phyloP scores from a whole-genome alignment of 345 rosid genomes.

The Acer negundo region DNA sequence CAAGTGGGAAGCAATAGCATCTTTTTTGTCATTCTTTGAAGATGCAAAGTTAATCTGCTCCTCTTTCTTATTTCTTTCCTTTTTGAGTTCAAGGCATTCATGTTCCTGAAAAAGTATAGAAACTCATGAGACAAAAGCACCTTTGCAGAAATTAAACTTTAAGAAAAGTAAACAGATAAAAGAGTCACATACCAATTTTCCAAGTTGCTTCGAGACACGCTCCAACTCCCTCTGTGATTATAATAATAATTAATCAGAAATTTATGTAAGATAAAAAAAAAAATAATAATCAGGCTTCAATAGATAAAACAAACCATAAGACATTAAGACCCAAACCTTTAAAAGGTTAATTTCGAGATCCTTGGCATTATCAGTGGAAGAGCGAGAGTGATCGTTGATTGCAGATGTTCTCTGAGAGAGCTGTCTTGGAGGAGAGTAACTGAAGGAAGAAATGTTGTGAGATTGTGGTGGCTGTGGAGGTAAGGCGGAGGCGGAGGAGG shows the following conservation, averaged over 20 bases:
- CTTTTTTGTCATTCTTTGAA: slow-evolving; percentile 26
- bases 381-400: not conserved
- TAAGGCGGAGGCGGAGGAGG: slow-evolving; percentile 16
- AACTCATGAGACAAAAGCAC: not conserved
- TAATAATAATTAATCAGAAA: not conserved
- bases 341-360: slow-evolving; percentile 61
- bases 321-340: slow-evolving; percentile 52
- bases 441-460: slow-evolving; percentile 20
- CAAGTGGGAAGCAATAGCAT: slow-evolving; percentile 17
- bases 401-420: slow-evolving; percentile 57
- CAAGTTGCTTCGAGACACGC: slow-evolving; percentile 50
- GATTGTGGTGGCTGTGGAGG: slow-evolving; percentile 14
- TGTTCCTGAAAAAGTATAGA: slow-evolving; percentile 51
- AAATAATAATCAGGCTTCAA: too few species aligned
- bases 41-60: slow-evolving; percentile 20
- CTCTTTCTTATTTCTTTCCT: slow-evolving; percentile 40
- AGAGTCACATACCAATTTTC: slow-evolving; percentile 30
- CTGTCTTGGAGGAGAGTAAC: slow-evolving; percentile 79
- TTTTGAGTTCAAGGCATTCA: slow-evolving; percentile 57
- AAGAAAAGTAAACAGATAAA: too few species aligned
- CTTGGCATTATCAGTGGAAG: slow-evolving; percentile 28
- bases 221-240: slow-evolving; percentile 66
- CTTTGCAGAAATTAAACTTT: too few species aligned
- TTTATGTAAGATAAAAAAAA: too few species aligned
- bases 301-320: not conserved